Conservation (phyloP, 2,329 filamentous ascomycete genomes). For the Tolypocladium guangdongense region DNA sequence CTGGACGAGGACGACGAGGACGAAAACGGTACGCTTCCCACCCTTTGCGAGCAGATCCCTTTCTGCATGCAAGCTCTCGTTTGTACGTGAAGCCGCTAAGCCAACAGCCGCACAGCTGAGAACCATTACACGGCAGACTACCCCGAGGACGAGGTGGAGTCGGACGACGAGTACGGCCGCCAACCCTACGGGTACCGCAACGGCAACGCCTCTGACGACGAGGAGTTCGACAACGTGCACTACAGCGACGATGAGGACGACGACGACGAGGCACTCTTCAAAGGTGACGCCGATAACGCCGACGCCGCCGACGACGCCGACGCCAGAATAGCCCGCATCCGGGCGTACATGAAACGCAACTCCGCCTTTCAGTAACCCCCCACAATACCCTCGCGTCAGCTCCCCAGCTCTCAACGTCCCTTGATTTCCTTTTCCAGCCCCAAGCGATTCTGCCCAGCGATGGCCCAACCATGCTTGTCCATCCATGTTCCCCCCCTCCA, state of each 20-base stretch:
- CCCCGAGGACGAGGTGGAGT: conserved; percentile 67
- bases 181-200: conserved; percentile 45
- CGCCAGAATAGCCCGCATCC: conserved; percentile 26
- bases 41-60: background rate
- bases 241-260: conserved; percentile 28
- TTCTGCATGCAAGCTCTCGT: background rate
- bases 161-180: conserved; percentile 44
- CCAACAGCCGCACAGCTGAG: conserved; percentile 40
- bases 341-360: conserved; percentile 24
- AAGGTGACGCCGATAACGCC: conserved; percentile 25
- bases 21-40: conserved; percentile 43
- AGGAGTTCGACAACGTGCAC: conserved; percentile 43
- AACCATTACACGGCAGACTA: conserved; percentile 73
- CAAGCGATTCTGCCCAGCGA: background rate
- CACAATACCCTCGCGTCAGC: background rate
- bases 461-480: background rate
- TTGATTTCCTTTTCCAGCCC: background rate
- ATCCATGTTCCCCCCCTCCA: background rate
- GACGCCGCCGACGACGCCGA: conserved; percentile 20
- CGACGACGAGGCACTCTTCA: conserved; percentile 25
- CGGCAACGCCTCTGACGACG: conserved; percentile 41
- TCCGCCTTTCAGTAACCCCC: conserved; percentile 8
- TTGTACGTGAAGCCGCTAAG: background rate
- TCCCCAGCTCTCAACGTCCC: background rate
- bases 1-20: conserved; percentile 49